Evolutionary conservation across 495 filamentous ascomycete genomes (phyloP).

Genomic region (Zalerion maritima): DNA sequence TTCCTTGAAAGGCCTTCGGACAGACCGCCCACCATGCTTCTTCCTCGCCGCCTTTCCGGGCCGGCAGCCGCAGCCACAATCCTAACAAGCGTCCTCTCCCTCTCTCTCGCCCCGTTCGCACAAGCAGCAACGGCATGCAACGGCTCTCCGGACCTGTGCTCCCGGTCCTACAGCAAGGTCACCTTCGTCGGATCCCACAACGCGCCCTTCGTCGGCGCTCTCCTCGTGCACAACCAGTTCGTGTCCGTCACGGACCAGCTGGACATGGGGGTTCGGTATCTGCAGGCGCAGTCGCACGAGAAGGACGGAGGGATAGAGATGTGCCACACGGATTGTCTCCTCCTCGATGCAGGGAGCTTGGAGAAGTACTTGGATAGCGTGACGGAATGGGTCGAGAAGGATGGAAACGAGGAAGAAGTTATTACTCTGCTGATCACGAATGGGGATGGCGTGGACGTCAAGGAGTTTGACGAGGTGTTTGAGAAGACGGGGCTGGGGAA

Average conservation of each 20-base stretch:
- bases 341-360: slow-evolving; percentile 56
- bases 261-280: slow-evolving; percentile 65
- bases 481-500: slow-evolving; percentile 42
- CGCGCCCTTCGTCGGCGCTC: slow-evolving; percentile 52
- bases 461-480: slow-evolving; percentile 44
- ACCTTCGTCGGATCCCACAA: slow-evolving; percentile 68
- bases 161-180: slow-evolving; percentile 58
- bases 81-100: no score
- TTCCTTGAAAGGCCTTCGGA: no score
- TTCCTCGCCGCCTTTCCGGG: no score
- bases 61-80: no score
- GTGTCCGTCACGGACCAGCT: slow-evolving; percentile 52
- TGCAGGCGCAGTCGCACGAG: slow-evolving; percentile 63
- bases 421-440: slow-evolving; percentile 73
- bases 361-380: slow-evolving; percentile 49
- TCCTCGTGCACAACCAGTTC: slow-evolving; percentile 54
- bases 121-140: slow-evolving; percentile 56
- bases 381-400: slow-evolving; percentile 51
- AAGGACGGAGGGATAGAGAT: slow-evolving; percentile 29
- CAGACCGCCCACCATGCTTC: no score
- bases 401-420: slow-evolving; percentile 59
- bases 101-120: no score
- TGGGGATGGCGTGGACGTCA: slow-evolving; percentile 44
- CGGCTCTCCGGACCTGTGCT: slow-evolving; percentile 56
- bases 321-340: slow-evolving; percentile 54